Evolutionary conservation across 2,329 filamentous ascomycete genomes (phyloP).

Genomic region (Cadophora gregata): DNA sequence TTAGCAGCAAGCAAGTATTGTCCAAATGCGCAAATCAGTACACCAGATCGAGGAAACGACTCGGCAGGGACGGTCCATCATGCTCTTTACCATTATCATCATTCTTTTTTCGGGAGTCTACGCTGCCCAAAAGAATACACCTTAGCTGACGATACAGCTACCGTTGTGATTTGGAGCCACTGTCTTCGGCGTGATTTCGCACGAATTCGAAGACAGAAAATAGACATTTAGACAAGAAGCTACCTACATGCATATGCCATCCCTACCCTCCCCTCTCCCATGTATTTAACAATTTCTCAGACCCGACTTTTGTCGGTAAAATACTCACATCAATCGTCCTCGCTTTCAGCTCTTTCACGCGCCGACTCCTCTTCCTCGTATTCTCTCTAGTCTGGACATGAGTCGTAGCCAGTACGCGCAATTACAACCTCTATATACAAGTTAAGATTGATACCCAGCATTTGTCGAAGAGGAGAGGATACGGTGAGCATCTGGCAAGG

Average conservation of each 20-base stretch:
- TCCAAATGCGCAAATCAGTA: conserved; percentile 51
- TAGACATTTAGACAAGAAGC: conserved; percentile 21
- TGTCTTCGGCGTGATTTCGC: conserved; percentile 48
- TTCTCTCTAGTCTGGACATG: not conserved
- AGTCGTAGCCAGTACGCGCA: conserved; percentile 4
- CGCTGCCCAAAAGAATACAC: not conserved
- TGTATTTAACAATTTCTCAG: not conserved
- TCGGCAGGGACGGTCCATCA: conserved; percentile 42
- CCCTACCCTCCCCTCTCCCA: not conserved
- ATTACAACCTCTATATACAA: not conserved
- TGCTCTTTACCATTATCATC: conserved; percentile 54
- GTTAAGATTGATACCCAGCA: not conserved
- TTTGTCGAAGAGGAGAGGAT: not conserved
- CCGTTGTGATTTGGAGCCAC: conserved; percentile 48
- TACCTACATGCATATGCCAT: conserved; percentile 27
- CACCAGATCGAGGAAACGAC: conserved; percentile 44
- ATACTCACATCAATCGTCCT: conserved; percentile 17
- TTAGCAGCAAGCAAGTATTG: conserved; percentile 53
- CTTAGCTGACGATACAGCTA: conserved; percentile 35
- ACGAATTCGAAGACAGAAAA: conserved; percentile 14
- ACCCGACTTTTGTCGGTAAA: conserved; percentile 17
- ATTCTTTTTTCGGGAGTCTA: conserved; percentile 50
- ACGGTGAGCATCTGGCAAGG: not conserved
- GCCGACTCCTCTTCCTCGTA: not conserved
- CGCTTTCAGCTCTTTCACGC: conserved; percentile 10